phyloP scores from a whole-genome alignment of 768 basidiomycete genomes.

The Mrakia blollopis region DNA sequence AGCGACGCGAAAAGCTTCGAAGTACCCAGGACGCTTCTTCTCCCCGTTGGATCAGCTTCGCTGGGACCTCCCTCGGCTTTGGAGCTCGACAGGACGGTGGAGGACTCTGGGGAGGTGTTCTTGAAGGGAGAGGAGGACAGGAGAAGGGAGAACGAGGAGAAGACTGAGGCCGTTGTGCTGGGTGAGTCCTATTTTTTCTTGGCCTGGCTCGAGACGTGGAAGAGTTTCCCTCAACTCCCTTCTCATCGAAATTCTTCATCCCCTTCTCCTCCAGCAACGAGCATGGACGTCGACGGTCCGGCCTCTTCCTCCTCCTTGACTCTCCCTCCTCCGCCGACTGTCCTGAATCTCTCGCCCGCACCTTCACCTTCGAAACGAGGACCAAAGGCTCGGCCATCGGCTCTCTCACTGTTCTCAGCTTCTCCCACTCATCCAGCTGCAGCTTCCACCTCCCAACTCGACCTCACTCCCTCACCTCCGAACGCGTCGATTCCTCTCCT shows the following conservation, averaged over 20 bases:
- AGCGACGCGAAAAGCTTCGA: neutral
- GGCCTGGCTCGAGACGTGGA: neutral
- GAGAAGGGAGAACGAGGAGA: neutral
- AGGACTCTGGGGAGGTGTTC: neutral
- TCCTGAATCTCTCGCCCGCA: neutral
- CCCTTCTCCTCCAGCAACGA: too few relatives aligned
- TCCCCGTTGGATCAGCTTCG: neutral
- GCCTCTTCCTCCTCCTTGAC: neutral
- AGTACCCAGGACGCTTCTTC: neutral
- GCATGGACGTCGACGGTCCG: neutral
- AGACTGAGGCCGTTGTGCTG: neutral
- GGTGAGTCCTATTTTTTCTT: neutral
- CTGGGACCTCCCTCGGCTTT: neutral
- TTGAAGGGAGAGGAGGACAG: neutral
- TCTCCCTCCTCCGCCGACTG: neutral
- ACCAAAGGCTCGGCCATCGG: neutral
- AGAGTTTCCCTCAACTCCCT: neutral
- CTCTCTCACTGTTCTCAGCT: neutral
- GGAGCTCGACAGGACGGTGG: neutral
- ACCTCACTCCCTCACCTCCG: neutral
- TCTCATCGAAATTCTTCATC: neutral
- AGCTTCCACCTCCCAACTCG: neutral
- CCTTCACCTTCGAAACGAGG: neutral
- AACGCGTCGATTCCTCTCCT: constrained; percentile 3
- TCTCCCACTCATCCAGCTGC: neutral